Base-by-base conservation (phyloP, 148 eudicot species). In the Rhododendron ferrugineum region DNA sequence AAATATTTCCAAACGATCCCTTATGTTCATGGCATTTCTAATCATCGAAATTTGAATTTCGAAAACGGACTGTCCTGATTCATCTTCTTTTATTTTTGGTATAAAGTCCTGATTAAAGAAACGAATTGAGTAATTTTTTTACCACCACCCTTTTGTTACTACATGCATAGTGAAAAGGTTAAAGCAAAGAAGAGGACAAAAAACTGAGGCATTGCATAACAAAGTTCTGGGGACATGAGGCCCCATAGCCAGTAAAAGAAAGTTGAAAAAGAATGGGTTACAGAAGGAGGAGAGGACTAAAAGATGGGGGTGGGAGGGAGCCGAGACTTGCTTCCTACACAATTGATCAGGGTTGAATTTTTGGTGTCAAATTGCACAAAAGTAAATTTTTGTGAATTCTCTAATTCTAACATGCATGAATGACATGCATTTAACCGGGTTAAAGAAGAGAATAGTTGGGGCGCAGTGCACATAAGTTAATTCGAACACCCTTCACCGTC, bases 361-460 rank as follows among this genome's bases (percentile, higher is more conserved):
- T 6, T 6, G 0, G 60, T 1, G 26, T 58, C 1, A 58, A 0
- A 0, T 0, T 6, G 3, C 2, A 22, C 6, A 1, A n/a, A n/a
- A 23, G 30, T n/a, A 64, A 23, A 8, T 62, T 62, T 23, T 64
- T 64, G 13, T 64, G 3, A 64, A 64, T 64, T 6, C 0, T 20
- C 0, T 8, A 62, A 2, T 22, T 5, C 2, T 0, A 5, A 0
- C 9, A 11, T 22, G n/a, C 9, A 11, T 22, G n/a, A 7, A 58
- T 6, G 9, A 23, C 3, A 2, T 50, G 54, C 54, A 50, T 50
- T 49, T 50, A 10, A 13, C 2, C 26, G 3, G 66, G 0, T 1
- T 5, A 11, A 6, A 20, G 2, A 56, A 23, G 0, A 23, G 0
- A n/a, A n/a, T 8, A 62, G 1, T 2, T 62, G 0, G 6, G 28